These are phyloP conservation scores for Cucumis hystrix DNA, from an alignment of 306 rosid genomes.

Conservation along the genomic window DNA sequence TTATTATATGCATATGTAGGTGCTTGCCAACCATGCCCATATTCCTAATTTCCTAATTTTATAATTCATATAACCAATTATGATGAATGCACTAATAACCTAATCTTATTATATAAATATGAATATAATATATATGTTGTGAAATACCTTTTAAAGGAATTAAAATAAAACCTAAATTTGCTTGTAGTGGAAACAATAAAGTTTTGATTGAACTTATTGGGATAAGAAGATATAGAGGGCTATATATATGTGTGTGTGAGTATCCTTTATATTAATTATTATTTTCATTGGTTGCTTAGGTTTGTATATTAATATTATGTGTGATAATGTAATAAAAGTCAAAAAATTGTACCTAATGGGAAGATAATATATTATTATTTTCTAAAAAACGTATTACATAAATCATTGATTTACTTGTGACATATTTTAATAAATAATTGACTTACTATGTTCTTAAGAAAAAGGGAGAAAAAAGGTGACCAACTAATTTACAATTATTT, in stretches of 20 bases:
- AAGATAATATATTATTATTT: background rate
- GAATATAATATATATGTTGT: background rate
- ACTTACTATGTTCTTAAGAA: too few relatives aligned
- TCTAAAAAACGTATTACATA: background rate
- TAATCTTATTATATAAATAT: background rate
- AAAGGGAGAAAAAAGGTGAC: background rate
- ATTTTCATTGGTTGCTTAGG: background rate
- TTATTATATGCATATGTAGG: too few relatives aligned
- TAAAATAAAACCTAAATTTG: background rate
- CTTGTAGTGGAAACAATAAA: background rate
- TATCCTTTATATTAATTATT: background rate
- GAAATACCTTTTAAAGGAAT: background rate
- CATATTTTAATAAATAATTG: too few relatives aligned
- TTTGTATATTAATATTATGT: background rate
- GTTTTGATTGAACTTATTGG: background rate
- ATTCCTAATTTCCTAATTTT: too few relatives aligned
- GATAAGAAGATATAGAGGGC: slow-evolving; percentile 1
- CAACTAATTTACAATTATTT: background rate
- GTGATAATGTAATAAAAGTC: background rate
- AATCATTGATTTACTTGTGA: too few relatives aligned
- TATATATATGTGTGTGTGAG: background rate
- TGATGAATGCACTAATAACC: background rate
- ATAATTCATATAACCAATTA: too few relatives aligned
- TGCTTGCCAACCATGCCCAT: too few relatives aligned
- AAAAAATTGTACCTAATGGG: background rate